Percentiles rank a stretch among this genome's conserved stretches.
Conservation (phyloP, 768 basidiomycete species). For the Panus rudis region DNA sequence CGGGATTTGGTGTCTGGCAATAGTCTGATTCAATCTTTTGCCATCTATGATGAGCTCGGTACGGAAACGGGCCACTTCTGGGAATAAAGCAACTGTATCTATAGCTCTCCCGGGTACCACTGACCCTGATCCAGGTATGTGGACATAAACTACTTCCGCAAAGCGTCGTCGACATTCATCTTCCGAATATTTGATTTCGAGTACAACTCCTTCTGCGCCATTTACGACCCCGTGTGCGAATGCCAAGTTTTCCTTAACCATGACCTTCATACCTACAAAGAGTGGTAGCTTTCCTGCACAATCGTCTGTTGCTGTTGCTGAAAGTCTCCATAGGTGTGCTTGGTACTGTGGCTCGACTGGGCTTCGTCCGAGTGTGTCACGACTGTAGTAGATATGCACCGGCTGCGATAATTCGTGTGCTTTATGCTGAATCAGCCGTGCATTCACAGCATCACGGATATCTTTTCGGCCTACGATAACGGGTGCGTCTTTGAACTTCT, state of each 20-base stretch:
- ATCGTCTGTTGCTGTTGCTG: not conserved
- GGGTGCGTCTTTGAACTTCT: no score
- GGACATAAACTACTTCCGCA: no score
- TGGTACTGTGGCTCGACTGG: not conserved
- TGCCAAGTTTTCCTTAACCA: constrained; percentile 13
- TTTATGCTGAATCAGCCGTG: no score
- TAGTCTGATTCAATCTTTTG: no score
- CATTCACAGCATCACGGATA: no score
- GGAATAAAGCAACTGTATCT: no score
- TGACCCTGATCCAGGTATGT: no score
- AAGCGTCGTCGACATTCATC: not conserved
- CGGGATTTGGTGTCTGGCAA: constrained; percentile 13
- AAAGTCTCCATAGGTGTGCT: not conserved
- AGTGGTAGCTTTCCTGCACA: constrained; percentile 10
- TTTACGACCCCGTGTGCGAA: constrained; percentile 11
- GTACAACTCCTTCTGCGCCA: constrained; percentile 10
- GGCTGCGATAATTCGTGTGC: no score
- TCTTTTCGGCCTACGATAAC: no score
- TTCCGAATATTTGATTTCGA: constrained; percentile 1
- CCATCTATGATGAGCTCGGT: no score
- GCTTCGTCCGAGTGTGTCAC: not conserved
- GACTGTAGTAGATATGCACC: constrained; percentile 1
- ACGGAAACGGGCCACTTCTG: no score
- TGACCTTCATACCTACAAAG: constrained; percentile 18
- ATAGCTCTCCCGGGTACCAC: no score